A percentile compares a stretch with the other conserved stretches of the same genome.
phyloP scores from a whole-genome alignment of 1,284 basidiomycete species.

The Trichosporon sp. region DNA sequence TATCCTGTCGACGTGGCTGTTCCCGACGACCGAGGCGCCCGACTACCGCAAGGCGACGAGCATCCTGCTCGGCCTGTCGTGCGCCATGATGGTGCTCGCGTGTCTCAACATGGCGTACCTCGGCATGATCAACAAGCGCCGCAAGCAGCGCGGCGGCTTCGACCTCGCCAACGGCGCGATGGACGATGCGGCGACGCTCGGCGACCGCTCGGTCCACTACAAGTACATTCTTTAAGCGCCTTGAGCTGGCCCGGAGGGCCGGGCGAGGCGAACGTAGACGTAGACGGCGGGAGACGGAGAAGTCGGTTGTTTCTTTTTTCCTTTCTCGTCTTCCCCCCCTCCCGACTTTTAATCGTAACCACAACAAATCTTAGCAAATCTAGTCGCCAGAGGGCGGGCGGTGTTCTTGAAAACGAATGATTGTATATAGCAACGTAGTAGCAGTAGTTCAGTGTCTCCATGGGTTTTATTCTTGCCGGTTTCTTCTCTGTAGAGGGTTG shows the following conservation, averaged over 20 bases:
- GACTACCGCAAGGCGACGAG: constrained; percentile 50
- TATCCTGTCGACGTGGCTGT: constrained; percentile 58
- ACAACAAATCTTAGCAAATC: neutral
- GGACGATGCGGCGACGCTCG: constrained; percentile 1
- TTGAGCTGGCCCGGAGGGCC: neutral
- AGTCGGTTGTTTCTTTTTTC: neutral
- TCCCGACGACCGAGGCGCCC: constrained; percentile 52
- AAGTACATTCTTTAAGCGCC: constrained; percentile 8
- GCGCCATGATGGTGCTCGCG: constrained; percentile 16
- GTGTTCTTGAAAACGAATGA: neutral
- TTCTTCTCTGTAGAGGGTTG: neutral
- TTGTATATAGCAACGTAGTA: neutral
- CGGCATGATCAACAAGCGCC: constrained; percentile 12
- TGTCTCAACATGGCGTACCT: constrained; percentile 21
- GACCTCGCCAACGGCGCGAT: neutral
- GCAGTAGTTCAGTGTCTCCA: neutral
- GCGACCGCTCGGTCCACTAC: constrained; percentile 11
- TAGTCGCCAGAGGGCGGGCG: neutral
- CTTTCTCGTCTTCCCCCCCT: neutral
- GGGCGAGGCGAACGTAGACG: neutral
- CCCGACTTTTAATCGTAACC: neutral
- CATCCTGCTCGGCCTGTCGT: constrained; percentile 19
- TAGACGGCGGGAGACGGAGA: neutral
- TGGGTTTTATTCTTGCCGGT: neutral
- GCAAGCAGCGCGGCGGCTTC: neutral